Evolutionary conservation across 352 stramenopile genomes (phyloP).

Genomic region (Halophytophthora batemanensis): DNA sequence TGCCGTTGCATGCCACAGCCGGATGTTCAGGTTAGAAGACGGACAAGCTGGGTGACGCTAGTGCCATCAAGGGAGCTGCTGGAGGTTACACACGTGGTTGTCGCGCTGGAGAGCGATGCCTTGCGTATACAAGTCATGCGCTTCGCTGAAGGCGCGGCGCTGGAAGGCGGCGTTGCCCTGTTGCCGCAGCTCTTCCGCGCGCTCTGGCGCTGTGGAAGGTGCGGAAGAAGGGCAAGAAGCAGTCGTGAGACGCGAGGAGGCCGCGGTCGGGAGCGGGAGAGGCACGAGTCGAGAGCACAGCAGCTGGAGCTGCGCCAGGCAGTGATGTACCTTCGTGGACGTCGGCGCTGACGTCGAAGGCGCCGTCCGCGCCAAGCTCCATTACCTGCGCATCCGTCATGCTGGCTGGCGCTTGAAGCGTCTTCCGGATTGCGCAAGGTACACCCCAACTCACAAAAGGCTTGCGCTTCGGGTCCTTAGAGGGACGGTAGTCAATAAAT

Average conservation of each 20-base stretch:
- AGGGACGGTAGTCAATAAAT: no score
- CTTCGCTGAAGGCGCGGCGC: slow-evolving; percentile 40
- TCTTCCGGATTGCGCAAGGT: background rate
- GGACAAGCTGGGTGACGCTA: background rate
- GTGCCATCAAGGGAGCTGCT: background rate
- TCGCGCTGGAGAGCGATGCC: slow-evolving; percentile 42
- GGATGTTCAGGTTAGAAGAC: background rate
- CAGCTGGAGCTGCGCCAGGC: background rate
- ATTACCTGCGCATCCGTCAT: slow-evolving; percentile 25
- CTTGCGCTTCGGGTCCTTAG: no score
- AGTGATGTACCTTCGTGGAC: no score
- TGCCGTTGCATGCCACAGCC: background rate
- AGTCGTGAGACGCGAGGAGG: background rate
- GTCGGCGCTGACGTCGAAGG: slow-evolving; percentile 29
- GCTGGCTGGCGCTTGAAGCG: slow-evolving; percentile 1
- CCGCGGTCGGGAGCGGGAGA: background rate
- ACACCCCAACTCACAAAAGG: no score
- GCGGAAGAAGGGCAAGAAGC: background rate
- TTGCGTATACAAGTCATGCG: slow-evolving; percentile 50
- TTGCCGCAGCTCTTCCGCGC: slow-evolving; percentile 40
- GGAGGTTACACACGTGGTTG: slow-evolving; percentile 43
- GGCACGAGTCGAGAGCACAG: background rate
- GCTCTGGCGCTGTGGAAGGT: background rate
- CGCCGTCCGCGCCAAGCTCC: slow-evolving; percentile 28
- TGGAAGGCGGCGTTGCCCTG: slow-evolving; percentile 74